Evolutionary conservation across 2,329 filamentous ascomycete species (phyloP).

Genomic region (Fusarium camptoceras): DNA sequence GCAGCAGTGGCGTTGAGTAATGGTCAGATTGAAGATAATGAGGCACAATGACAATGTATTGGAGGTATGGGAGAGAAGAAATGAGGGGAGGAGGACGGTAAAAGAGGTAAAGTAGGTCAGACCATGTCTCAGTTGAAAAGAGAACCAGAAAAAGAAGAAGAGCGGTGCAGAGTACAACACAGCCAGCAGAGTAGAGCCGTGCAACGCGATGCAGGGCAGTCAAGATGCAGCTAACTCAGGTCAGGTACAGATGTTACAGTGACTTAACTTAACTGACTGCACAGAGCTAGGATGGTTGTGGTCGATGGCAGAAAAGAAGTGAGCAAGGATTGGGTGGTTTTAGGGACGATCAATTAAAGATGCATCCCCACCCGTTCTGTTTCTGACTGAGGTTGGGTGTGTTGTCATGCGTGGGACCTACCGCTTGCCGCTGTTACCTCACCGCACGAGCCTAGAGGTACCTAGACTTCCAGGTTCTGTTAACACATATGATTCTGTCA

Average conservation of each 20-base stretch:
- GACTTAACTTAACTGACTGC: not conserved
- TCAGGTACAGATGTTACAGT: not conserved
- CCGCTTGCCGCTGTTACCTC: slow-evolving; percentile 1
- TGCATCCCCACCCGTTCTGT: slow-evolving; percentile 22
- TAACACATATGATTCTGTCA: not conserved
- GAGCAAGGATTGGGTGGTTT: slow-evolving; percentile 43
- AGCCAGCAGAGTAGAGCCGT: not conserved
- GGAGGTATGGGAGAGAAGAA: slow-evolving; percentile 7
- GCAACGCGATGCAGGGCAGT: slow-evolving; percentile 5
- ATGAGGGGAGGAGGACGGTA: slow-evolving; percentile 5
- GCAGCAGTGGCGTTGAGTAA: not conserved
- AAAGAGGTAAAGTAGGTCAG: slow-evolving; percentile 13
- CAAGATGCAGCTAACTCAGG: slow-evolving; percentile 30
- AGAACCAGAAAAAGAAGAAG: not conserved
- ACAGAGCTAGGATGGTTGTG: slow-evolving; percentile 28
- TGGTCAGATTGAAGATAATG: not conserved
- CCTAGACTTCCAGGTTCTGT: not conserved
- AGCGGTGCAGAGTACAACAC: slow-evolving; percentile 11
- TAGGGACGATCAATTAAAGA: slow-evolving; percentile 40
- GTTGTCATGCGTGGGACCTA: slow-evolving; percentile 22
- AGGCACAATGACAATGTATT: not conserved
- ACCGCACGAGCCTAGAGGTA: slow-evolving; percentile 22
- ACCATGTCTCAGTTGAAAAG: slow-evolving; percentile 14
- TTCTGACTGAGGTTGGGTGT: slow-evolving; percentile 7
- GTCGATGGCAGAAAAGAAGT: slow-evolving; percentile 36